phyloP scores from a whole-genome alignment of 305 asterid genomes.

The Ruellia speciosa region DNA sequence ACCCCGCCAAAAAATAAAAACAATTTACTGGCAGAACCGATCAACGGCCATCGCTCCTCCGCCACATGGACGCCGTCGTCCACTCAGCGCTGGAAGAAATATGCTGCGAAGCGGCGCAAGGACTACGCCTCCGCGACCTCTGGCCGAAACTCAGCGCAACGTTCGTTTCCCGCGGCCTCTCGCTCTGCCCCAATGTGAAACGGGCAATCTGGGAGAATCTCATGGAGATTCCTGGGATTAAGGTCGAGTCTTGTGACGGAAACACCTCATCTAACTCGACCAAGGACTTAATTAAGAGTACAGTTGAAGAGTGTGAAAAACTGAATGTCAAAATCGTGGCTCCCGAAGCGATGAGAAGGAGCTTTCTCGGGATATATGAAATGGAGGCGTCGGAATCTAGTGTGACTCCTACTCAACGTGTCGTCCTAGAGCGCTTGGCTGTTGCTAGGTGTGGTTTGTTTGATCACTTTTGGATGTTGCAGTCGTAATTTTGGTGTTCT shows the following conservation, averaged over 20 bases:
- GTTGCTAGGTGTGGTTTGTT: slow-evolving; percentile 50
- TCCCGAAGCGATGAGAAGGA: slow-evolving; percentile 51
- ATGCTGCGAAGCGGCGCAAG: slow-evolving; percentile 54
- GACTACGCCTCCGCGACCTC: slow-evolving; percentile 50
- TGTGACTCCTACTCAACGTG: slow-evolving; percentile 42
- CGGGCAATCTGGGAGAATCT: slow-evolving; percentile 68
- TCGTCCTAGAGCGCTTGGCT: slow-evolving; percentile 65
- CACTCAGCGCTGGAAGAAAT: slow-evolving; percentile 70
- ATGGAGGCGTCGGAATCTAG: slow-evolving; percentile 42
- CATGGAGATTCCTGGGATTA: slow-evolving; percentile 52
- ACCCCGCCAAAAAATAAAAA: slow-evolving; percentile 28
- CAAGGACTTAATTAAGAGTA: slow-evolving; percentile 30
- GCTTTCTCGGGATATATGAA: slow-evolving; percentile 72
- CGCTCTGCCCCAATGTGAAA: slow-evolving; percentile 59
- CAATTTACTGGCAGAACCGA: not conserved
- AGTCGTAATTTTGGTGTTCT: not conserved
- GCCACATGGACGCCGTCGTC: slow-evolving; percentile 63
- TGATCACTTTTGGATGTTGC: not conserved
- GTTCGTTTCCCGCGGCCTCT: slow-evolving; percentile 39
- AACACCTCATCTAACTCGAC: slow-evolving; percentile 22
- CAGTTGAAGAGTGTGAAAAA: slow-evolving; percentile 50
- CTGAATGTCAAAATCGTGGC: slow-evolving; percentile 58
- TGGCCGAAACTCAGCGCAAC: slow-evolving; percentile 55
- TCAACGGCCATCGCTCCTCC: slow-evolving; percentile 23
- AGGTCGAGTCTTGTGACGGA: slow-evolving; percentile 32